Evolutionary conservation across 768 basidiomycete species (phyloP), one percentile per base, ranked within the genome.

Genomic region (Rhodotorula diobovata): DNA sequence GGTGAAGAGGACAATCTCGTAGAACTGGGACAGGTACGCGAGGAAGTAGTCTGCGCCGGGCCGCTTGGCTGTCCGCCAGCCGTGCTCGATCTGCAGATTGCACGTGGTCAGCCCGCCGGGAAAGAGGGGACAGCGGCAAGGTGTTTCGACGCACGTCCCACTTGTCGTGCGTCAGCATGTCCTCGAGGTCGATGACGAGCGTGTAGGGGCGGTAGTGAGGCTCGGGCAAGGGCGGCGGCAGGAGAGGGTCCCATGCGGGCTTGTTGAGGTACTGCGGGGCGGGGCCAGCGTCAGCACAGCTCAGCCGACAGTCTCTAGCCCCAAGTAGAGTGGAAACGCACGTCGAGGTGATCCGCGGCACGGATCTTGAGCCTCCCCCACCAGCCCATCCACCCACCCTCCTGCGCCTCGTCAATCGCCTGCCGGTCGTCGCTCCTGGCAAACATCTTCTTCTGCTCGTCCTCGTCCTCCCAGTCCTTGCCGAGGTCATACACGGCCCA

Each of bases 21-120:
- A 99, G 83, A 98, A 99, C 78, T 97, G 95, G 0, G 93, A 91
- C 59, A 99, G 86, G 80, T 99, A 99, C 37, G 87, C 94, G 45
- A 99, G 84, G 86, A 99, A 99, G 82, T 99, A 98, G 79, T 99
- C 96, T 25, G 93, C 90, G 9, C 96, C 96, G 2, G 96, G 95
- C 45, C 96, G 87, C 82, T 98, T 99, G 11, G 94, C 95, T 7
- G 95, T 97, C 74, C 92, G 85, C 95, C 96, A 99, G 62, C 96
- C 96, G 77, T 91, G 85, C 82, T 91, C 86, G 65, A 94, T 87
- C 93, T 96, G 70, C 45, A 28, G 28, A 23, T 20, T 2, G 5
- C 35, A 35, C 14, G 25, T 11, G n/a, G 51, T 53, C 30, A 18
- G 16, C 5, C 11, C 15, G 32, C 48, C 39, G 41, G 32, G 18